Evolutionary conservation across 1,284 basidiomycete species (phyloP).

Genomic region (Porodaedalea pini): DNA sequence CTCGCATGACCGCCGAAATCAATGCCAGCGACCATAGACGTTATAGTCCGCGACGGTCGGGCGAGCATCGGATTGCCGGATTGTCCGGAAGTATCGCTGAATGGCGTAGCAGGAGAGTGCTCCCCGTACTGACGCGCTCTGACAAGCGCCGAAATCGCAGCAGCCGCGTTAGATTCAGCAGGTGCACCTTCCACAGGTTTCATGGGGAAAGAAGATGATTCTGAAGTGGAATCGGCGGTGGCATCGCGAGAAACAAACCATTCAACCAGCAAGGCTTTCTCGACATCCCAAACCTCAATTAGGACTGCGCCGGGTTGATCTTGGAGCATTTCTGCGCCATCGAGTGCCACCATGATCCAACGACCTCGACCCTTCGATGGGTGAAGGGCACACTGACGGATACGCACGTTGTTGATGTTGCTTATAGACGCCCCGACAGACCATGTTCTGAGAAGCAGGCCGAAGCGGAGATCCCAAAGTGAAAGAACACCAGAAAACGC

Average conservation of each 20-base stretch:
- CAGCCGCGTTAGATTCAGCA: constrained; percentile 56
- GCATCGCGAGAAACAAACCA: constrained; percentile 80
- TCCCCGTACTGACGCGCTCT: constrained; percentile 35
- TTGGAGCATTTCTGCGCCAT: constrained; percentile 30
- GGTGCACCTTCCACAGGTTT: constrained; percentile 37
- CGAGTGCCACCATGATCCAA: constrained; percentile 84
- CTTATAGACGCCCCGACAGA: constrained; percentile 60
- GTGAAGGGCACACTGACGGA: constrained; percentile 75
- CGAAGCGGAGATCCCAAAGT: constrained; percentile 94
- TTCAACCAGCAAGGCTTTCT: constrained; percentile 55
- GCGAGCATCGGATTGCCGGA: constrained; percentile 35
- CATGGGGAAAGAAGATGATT: constrained; percentile 48
- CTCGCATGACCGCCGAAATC: constrained; percentile 69
- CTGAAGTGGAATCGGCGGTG: constrained; percentile 28
- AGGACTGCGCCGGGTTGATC: constrained; percentile 33
- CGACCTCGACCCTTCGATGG: constrained; percentile 83
- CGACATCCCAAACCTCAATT: constrained; percentile 35
- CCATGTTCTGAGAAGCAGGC: constrained; percentile 87
- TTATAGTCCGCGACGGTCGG: constrained; percentile 56
- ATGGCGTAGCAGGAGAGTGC: neutral
- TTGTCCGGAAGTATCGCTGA: constrained; percentile 13
- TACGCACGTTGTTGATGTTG: constrained; percentile 44
- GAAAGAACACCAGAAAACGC: constrained; percentile 81
- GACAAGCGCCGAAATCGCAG: constrained; percentile 60
- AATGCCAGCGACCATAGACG: constrained; percentile 60